Evolutionary conservation across 2,329 filamentous ascomycete species (phyloP).

Genomic region (Metarhizium brunneum): DNA sequence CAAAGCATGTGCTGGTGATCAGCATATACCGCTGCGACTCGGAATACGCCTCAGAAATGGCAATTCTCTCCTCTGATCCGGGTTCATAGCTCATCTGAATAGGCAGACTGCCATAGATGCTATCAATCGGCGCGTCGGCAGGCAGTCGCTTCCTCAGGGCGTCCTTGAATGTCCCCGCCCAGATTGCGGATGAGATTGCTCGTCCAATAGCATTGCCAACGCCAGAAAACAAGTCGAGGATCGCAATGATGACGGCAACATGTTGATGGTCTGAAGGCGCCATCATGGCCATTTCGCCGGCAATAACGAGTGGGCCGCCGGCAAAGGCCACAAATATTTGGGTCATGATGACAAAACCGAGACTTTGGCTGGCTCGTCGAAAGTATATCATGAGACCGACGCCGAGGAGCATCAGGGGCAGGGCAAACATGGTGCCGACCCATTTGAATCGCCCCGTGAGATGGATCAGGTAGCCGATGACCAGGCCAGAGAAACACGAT

Average conservation of each 20-base stretch:
- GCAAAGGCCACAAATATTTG: too few relatives aligned
- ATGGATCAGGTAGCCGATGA: constrained; percentile 20
- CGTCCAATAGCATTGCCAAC: constrained; percentile 53
- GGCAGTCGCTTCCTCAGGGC: constrained; percentile 42
- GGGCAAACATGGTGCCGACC: constrained; percentile 35
- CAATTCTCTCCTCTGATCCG: not conserved
- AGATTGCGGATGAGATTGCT: constrained; percentile 54
- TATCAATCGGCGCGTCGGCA: constrained; percentile 12
- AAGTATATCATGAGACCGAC: too few relatives aligned
- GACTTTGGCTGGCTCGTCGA: too few relatives aligned
- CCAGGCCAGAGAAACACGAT: constrained; percentile 26
- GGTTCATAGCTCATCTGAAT: constrained; percentile 41
- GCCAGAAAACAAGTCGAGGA: constrained; percentile 42
- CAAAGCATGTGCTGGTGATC: not conserved
- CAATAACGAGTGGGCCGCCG: too few relatives aligned
- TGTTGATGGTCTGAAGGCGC: too few relatives aligned
- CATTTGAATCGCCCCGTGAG: constrained; percentile 41
- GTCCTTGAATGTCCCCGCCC: constrained; percentile 48
- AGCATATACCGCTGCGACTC: constrained; percentile 3
- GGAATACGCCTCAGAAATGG: constrained; percentile 1
- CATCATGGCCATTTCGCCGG: too few relatives aligned
- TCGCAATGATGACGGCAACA: constrained; percentile 38
- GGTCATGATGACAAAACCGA: too few relatives aligned
- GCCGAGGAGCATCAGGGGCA: constrained; percentile 23
- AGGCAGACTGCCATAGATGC: constrained; percentile 39